phyloP scores from a whole-genome alignment of 2,329 filamentous ascomycete species.

The Ophiocordyceps camponoti-floridani region DNA sequence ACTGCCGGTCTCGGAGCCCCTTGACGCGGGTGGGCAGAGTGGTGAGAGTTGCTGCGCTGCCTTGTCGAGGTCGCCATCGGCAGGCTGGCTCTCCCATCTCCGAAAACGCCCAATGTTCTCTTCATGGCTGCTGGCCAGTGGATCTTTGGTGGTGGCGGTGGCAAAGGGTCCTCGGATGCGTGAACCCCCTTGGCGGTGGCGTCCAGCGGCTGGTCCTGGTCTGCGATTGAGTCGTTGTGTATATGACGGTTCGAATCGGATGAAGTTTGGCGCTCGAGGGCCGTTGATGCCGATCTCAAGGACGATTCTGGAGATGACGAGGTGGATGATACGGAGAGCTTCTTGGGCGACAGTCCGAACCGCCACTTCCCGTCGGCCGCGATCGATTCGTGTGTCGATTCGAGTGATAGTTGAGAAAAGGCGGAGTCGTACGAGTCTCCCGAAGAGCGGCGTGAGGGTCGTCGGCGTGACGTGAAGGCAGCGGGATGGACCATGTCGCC shows the following conservation, averaged over 20 bases:
- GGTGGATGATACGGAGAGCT: slow-evolving; percentile 1
- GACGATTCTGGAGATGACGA: slow-evolving; percentile 1
- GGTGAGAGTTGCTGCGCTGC: not conserved
- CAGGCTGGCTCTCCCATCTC: not conserved
- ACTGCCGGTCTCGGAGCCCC: not conserved
- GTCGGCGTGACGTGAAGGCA: not conserved
- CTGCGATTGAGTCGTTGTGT: not conserved
- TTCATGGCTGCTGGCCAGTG: not conserved
- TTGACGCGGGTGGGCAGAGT: not conserved
- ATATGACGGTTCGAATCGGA: not conserved
- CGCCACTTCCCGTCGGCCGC: not conserved
- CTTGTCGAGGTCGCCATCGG: not conserved
- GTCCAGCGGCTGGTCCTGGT: not conserved
- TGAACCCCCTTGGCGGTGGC: not conserved
- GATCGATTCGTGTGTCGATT: not conserved
- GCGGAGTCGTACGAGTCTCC: slow-evolving; percentile 1
- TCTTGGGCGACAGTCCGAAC: not conserved
- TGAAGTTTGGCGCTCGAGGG: not conserved
- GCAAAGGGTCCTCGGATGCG: not conserved
- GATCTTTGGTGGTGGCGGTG: not conserved
- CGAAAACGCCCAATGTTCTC: slow-evolving; percentile 1
- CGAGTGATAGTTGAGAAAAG: not conserved
- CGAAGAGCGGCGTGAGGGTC: not conserved
- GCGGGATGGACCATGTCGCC: not conserved
- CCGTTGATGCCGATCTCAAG: not conserved